Percentiles rank a stretch among this genome's conserved stretches.
Evolutionary conservation across 2,329 filamentous ascomycete species (phyloP).

Genomic region (Pyrenochaeta sp.): DNA sequence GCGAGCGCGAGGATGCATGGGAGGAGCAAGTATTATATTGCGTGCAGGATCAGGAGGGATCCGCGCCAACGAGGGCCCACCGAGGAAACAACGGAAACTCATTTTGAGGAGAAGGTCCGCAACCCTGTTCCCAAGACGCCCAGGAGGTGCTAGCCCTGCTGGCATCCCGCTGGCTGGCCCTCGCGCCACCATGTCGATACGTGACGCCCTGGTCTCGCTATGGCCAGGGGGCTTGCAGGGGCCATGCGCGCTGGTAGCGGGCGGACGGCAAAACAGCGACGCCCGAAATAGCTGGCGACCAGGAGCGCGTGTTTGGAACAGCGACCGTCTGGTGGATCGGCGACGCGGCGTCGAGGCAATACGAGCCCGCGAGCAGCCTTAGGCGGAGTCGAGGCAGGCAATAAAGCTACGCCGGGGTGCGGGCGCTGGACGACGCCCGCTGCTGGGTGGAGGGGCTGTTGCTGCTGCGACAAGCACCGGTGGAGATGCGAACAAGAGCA

Average conservation of each 20-base stretch:
- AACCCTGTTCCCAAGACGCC: slow-evolving; percentile 25
- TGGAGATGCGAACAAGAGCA: too few relatives aligned
- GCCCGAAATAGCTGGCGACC: slow-evolving; percentile 38
- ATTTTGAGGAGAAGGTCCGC: slow-evolving; percentile 18
- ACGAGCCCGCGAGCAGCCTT: slow-evolving; percentile 20
- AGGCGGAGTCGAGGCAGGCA: slow-evolving; percentile 13
- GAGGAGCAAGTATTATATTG: slow-evolving; percentile 39
- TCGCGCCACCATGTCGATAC: slow-evolving; percentile 30
- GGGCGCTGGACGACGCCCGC: slow-evolving; percentile 2
- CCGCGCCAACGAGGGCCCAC: slow-evolving; percentile 24
- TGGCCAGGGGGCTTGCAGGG: slow-evolving; percentile 11
- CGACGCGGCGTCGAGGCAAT: slow-evolving; percentile 22
- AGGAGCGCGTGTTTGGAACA: slow-evolving; percentile 36
- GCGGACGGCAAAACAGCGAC: slow-evolving; percentile 28
- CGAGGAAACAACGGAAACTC: slow-evolving; percentile 36
- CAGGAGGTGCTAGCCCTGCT: slow-evolving; percentile 29
- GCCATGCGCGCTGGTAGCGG: slow-evolving; percentile 29
- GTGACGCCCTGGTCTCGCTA: slow-evolving; percentile 10
- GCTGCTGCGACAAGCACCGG: slow-evolving; percentile 19
- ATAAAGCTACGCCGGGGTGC: slow-evolving; percentile 14
- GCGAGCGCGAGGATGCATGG: slow-evolving; percentile 17
- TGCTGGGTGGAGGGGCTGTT: slow-evolving; percentile 10
- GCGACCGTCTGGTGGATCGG: slow-evolving; percentile 29
- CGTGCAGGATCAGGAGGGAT: slow-evolving; percentile 28
- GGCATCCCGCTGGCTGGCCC: slow-evolving; percentile 27